phyloP scores from a whole-genome alignment of 1,284 basidiomycete genomes.

The Apiotrichum gracile region DNA sequence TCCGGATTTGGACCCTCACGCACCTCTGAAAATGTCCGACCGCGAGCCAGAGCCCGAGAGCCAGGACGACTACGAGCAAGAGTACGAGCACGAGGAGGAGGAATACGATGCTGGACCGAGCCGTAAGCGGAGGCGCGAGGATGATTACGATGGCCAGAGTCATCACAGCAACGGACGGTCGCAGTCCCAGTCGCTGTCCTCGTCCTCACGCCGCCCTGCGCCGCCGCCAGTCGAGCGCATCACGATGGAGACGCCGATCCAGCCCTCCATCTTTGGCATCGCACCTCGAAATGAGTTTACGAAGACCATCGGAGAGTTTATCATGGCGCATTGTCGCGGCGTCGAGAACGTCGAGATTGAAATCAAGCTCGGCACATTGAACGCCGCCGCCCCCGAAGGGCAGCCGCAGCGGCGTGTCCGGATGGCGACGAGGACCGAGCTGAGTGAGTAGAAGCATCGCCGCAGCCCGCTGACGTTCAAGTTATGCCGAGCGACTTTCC shows the following conservation, averaged over 20 bases:
- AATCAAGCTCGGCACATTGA: slow-evolving; percentile 82
- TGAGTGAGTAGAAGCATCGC: slow-evolving; percentile 58
- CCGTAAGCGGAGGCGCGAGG: slow-evolving; percentile 26
- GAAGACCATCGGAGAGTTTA: slow-evolving; percentile 81
- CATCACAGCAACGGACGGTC: not conserved
- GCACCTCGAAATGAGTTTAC: slow-evolving; percentile 94
- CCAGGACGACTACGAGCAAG: not conserved
- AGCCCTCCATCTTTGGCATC: slow-evolving; percentile 82
- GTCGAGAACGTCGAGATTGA: slow-evolving; percentile 62
- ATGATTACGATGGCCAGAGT: not conserved
- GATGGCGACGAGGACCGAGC: slow-evolving; percentile 73
- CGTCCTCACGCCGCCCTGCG: not conserved
- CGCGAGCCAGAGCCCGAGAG: not conserved
- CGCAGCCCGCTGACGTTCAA: slow-evolving; percentile 44
- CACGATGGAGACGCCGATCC: slow-evolving; percentile 47
- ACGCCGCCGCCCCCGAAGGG: slow-evolving; percentile 48
- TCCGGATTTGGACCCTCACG: slow-evolving; percentile 29
- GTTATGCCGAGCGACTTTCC: slow-evolving; percentile 50
- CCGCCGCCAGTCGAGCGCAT: not conserved
- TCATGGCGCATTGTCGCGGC: slow-evolving; percentile 50
- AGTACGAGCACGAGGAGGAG: not conserved
- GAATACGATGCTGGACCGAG: slow-evolving; percentile 19
- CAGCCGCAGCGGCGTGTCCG: slow-evolving; percentile 50
- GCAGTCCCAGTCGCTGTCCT: not conserved
- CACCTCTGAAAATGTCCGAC: not conserved